Evolutionary conservation across 2,329 filamentous ascomycete species (phyloP).

Genomic region (Pseudogymnoascus sp.): DNA sequence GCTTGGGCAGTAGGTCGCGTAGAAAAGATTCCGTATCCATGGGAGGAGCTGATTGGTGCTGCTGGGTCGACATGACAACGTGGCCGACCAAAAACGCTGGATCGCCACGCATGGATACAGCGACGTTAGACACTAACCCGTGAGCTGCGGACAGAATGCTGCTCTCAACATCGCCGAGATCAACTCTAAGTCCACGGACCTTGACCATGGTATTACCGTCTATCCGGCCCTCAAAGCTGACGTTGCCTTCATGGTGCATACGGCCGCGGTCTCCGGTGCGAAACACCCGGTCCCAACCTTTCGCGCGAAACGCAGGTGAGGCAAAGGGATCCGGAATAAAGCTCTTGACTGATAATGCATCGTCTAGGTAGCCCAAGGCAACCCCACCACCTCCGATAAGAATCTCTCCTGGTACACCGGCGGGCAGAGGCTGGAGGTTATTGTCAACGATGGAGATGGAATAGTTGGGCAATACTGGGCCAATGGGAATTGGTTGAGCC

Average conservation of each 20-base stretch:
- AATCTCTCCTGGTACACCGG: constrained; percentile 38
- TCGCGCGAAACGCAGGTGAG: background rate
- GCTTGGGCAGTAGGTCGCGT: too few species aligned
- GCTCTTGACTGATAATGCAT: constrained; percentile 15
- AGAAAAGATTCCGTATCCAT: too few species aligned
- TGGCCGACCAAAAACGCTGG: constrained; percentile 30
- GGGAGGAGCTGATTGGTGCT: too few species aligned
- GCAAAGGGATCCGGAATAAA: background rate
- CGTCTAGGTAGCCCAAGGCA: constrained; percentile 29
- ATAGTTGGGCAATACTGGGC: constrained; percentile 14
- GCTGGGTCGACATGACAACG: background rate
- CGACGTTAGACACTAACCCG: constrained; percentile 23
- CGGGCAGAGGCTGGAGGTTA: constrained; percentile 30
- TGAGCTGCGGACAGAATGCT: constrained; percentile 23
- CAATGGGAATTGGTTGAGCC: too few species aligned
- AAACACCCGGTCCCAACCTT: constrained; percentile 12
- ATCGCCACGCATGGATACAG: constrained; percentile 21
- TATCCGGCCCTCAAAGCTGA: constrained; percentile 29
- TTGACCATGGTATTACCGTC: constrained; percentile 32
- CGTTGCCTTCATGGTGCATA: constrained; percentile 22
- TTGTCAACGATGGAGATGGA: constrained; percentile 35
- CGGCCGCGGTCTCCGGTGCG: constrained; percentile 30
- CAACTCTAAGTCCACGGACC: constrained; percentile 34
- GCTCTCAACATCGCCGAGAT: constrained; percentile 36
- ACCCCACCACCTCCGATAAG: constrained; percentile 34